Conservation (phyloP, 139 green algal genomes). For the Nannochloris sp. region DNA sequence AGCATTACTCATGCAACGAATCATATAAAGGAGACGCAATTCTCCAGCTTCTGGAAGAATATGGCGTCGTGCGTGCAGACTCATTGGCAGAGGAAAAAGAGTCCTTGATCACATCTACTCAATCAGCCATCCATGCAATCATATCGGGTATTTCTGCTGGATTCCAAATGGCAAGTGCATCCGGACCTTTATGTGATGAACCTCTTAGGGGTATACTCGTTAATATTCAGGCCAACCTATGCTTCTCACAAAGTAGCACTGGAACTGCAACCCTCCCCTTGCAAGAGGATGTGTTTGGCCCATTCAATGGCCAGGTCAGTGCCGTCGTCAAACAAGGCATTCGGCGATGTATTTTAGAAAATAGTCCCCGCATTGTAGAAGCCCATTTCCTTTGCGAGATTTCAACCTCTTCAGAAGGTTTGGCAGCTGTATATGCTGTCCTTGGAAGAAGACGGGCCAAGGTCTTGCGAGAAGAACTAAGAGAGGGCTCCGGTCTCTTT, state of each 20-base stretch:
- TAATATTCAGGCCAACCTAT: constrained; percentile 37
- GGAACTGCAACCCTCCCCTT: constrained; percentile 16
- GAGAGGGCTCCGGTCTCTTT: constrained; percentile 91
- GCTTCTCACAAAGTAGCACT: constrained; percentile 7
- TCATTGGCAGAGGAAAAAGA: background rate
- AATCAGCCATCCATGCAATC: constrained; percentile 23
- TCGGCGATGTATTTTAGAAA: constrained; percentile 67
- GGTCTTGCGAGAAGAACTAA: constrained; percentile 84
- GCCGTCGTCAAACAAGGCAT: constrained; percentile 55
- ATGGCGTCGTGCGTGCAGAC: background rate
- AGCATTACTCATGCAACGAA: background rate
- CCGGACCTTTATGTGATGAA: constrained; percentile 94
- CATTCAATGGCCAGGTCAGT: constrained; percentile 75
- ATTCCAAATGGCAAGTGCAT: constrained; percentile 80
- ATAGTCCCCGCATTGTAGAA: constrained; percentile 79
- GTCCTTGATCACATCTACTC: background rate
- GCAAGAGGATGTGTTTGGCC: constrained; percentile 77
- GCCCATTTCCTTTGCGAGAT: constrained; percentile 89
- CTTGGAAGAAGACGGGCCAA: constrained; percentile 65
- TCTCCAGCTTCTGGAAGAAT: background rate
- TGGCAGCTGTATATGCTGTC: constrained; percentile 72
- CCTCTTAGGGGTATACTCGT: constrained; percentile 85
- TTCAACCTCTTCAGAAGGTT: constrained; percentile 46
- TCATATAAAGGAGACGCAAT: background rate
- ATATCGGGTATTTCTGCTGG: constrained; percentile 69